Evolutionary conservation across 2,329 filamentous ascomycete species (phyloP), one percentile per base, ranked within the genome.

Genomic region (Lachnellula arida): DNA sequence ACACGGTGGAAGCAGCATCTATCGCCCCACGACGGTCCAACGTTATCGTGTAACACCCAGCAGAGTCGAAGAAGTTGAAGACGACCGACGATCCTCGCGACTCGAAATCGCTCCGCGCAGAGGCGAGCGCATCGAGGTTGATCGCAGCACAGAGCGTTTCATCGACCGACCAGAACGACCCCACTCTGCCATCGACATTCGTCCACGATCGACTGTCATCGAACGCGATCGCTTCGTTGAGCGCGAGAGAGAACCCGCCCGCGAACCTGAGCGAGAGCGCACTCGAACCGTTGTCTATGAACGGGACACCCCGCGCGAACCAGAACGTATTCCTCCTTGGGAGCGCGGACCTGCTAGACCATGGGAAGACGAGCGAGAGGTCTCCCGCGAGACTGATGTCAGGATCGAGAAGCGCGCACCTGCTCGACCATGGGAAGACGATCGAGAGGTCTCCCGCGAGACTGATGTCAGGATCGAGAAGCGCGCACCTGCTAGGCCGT

Each of bases 291-390:
- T 72, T 22, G 68, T 73, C 32, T 75, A 72, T 58, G 74, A 76
- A 43, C 60, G 74, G 55, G 77, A 80, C 4, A 71, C 73, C 35
- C 73, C 70, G 47, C 71, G 72, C 34, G 62, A 65, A 49, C 51
- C 57, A 46, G 52, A 73, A 64, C 43, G 66, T 65, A 37, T 68
- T 64, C 49, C 66, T 63, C 55, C 70, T 40, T 74, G 71, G 61
- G 73, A 75, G 32, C 59, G 66, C 3, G 59, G 53, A 35, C 51
- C 60, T 5, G 63, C 66, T 46, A 61, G 61, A 22, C 60, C 62
- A 15, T 64, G 68, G n/a, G 66, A 69, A 39, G 66, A 66, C 19
- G 42, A 44, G 8, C 42, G 42, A 17, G 42, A 44, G 39, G 62
- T 66, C 37, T 57, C 63, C 43, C 57, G 63, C 44, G 65, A 67